Evolutionary conservation across 2,329 filamentous ascomycete genomes (phyloP).

Genomic region (Pseudocercospora fijiensis): DNA sequence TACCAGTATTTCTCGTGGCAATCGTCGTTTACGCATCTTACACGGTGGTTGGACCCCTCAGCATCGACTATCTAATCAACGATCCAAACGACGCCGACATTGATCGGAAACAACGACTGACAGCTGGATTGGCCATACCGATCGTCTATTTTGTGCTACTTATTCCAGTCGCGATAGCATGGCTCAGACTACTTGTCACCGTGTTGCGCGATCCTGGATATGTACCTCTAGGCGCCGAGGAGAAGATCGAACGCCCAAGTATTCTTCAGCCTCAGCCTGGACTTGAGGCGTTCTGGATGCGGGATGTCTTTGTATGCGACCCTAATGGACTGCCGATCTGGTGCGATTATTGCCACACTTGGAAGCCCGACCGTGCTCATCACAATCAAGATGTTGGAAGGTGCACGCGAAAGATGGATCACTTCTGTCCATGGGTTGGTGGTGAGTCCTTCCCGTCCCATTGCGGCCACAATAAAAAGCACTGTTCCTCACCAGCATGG

Average conservation of each 20-base stretch:
- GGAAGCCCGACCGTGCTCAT: slow-evolving; percentile 84
- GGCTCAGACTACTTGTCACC: slow-evolving; percentile 67
- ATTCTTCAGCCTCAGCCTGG: slow-evolving; percentile 57
- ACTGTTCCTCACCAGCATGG: not conserved
- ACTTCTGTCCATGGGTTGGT: slow-evolving; percentile 95
- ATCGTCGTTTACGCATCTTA: slow-evolving; percentile 36
- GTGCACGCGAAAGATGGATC: slow-evolving; percentile 88
- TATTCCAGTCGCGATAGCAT: slow-evolving; percentile 63
- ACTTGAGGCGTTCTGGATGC: slow-evolving; percentile 74
- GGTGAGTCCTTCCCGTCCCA: not conserved
- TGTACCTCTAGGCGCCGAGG: slow-evolving; percentile 59
- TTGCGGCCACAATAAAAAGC: not conserved
- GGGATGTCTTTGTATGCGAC: slow-evolving; percentile 81
- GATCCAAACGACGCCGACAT: slow-evolving; percentile 34
- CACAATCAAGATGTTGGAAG: slow-evolving; percentile 79
- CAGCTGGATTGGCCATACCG: slow-evolving; percentile 67
- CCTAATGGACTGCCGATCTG: slow-evolving; percentile 79
- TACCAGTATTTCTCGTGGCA: slow-evolving; percentile 32
- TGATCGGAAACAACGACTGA: slow-evolving; percentile 37
- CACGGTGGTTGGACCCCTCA: slow-evolving; percentile 43
- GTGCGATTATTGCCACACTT: slow-evolving; percentile 80
- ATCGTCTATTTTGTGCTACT: slow-evolving; percentile 72
- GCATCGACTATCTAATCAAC: slow-evolving; percentile 68
- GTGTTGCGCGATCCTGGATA: slow-evolving; percentile 72
- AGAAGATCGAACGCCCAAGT: slow-evolving; percentile 18